Base-by-base conservation (phyloP, 140 eudicot species). In the Anethum foeniculum region DNA sequence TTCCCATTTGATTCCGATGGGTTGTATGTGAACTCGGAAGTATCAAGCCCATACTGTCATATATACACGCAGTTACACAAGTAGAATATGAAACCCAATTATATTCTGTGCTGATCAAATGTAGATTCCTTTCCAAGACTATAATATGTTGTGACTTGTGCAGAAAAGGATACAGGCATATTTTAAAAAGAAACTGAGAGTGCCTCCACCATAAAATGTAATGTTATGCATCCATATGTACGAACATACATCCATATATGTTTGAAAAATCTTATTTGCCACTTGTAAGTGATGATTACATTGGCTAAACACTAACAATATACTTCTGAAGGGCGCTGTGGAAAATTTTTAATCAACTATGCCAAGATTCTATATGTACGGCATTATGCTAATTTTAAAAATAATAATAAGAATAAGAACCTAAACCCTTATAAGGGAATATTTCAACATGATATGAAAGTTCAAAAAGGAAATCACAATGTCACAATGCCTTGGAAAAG, bases 11-110 rank as follows among this genome's bases (percentile, higher is more conserved):
- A 48, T 62, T 90, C 97, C 38, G 90, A 84, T 28, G 97, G 98
- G 83, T 92, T 94, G 91, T 94, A 94, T 38, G 98, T 90, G 82
- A 94, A 94, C 88, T 94, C 97, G 1, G 97, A 82, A 10, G 98
- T 94, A 85, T 94, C 97, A 58, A 94, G 96, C 43, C 97, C 97
- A 56, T 94, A 94, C 98, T 94, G 90, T 77, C 82, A 56, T 28
- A 81, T 71, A 36, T 6, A 34, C 1, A 36, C 10, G 10, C 5
- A 73, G 8, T 19, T 3, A 16, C 13, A 25, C 34, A 32, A 16
- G 52, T n/a, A 74, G 39, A 12, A 44, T 46, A 75, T 75, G 4
- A 73, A 73, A 4, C 23, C 32, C 58, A 43, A 14, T 44, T 21
- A 1, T n/a, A 46, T 23, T 12, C 58, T 75, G 34, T 75, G 11